phyloP scores from a whole-genome alignment of 495 filamentous ascomycete species.

The Barbatosphaeria neglecta region DNA sequence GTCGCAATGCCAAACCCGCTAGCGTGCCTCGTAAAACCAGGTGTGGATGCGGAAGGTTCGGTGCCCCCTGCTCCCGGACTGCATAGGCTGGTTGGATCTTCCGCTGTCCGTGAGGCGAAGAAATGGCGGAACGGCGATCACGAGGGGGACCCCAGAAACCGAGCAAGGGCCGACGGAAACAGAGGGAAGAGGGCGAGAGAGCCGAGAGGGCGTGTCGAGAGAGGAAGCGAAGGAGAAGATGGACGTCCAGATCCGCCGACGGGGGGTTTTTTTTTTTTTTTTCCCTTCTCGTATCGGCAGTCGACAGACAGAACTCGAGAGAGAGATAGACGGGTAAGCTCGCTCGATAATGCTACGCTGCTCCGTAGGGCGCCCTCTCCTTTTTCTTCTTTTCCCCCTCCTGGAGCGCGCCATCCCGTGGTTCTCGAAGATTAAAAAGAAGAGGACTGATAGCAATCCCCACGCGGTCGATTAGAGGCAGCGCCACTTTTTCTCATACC shows the following conservation, averaged over 20 bases:
- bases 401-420: not conserved
- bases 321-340: too few species aligned
- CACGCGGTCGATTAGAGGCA: not conserved
- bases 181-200: not conserved
- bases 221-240: not conserved
- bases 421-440: not conserved
- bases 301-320: too few species aligned
- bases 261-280: not conserved
- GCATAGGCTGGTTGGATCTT: conserved; percentile 5
- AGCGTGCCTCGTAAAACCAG: not conserved
- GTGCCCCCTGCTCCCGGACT: conserved; percentile 1
- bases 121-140: conserved; percentile 12
- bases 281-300: not conserved
- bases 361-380: not conserved
- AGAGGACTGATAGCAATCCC: not conserved
- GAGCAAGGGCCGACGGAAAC: not conserved
- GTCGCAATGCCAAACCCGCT: conserved; percentile 1
- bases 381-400: not conserved
- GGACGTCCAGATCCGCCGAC: too few species aligned
- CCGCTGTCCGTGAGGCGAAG: conserved; percentile 4
- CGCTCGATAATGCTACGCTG: not conserved
- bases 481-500: not conserved
- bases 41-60: not conserved
- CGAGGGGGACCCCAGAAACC: not conserved
- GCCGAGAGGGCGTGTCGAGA: not conserved